These are phyloP conservation scores for Nakazawaea populi DNA, from an alignment of 805 yeast genomes.

Conservation along the genomic window DNA sequence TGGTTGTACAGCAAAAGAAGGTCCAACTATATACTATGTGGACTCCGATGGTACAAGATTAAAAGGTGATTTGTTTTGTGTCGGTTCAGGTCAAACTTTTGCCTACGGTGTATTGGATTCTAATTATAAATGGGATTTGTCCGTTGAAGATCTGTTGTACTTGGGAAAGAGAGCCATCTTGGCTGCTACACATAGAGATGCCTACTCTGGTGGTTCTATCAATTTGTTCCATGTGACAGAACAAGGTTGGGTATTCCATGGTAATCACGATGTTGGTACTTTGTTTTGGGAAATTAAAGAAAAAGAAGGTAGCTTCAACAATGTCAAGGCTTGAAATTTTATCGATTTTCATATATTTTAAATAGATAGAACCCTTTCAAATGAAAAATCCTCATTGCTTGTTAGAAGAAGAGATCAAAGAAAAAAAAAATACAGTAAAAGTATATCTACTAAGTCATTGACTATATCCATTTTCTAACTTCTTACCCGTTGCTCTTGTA, in stretches of 20 bases:
- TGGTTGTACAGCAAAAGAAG: slow-evolving; percentile 92
- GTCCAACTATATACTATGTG: slow-evolving; percentile 92
- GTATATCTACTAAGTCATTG: neutral
- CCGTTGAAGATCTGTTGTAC: slow-evolving; percentile 89
- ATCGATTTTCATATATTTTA: too few species aligned
- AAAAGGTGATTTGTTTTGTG: slow-evolving; percentile 93
- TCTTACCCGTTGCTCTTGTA: neutral
- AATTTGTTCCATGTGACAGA: slow-evolving; percentile 92
- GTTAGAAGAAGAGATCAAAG: neutral
- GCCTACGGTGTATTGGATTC: slow-evolving; percentile 98
- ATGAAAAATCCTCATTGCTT: too few species aligned
- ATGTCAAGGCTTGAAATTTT: slow-evolving; percentile 43
- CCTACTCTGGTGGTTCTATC: slow-evolving; percentile 94
- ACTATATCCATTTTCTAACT: too few species aligned
- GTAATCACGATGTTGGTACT: slow-evolving; percentile 88
- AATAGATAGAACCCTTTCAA: neutral
- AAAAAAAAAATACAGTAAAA: neutral
- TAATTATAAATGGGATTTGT: slow-evolving; percentile 84
- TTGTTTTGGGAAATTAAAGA: slow-evolving; percentile 89
- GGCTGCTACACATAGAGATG: slow-evolving; percentile 98
- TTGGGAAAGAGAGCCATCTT: slow-evolving; percentile 92
- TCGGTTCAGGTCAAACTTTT: slow-evolving; percentile 98
- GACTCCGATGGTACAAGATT: slow-evolving; percentile 96
- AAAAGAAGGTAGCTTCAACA: slow-evolving; percentile 83
- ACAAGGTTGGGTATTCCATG: slow-evolving; percentile 92